Percentiles rank a stretch among this genome's conserved stretches.
phyloP scores from a whole-genome alignment of 805 yeast genomes.

The Hyphopichia homilentoma region DNA sequence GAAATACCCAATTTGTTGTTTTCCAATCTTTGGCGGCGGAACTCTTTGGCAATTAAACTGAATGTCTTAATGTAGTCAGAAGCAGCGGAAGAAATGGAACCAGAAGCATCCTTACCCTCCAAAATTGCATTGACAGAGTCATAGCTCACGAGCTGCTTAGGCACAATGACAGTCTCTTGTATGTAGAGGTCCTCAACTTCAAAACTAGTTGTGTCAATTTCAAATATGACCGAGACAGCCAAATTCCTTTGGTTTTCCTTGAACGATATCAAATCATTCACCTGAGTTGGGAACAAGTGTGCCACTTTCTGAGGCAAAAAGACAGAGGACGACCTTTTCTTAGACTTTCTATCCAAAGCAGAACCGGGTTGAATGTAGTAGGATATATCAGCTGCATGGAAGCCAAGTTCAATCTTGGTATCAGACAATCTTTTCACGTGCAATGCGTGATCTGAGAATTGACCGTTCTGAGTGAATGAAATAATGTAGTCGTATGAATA shows the following conservation, averaged over 20 bases:
- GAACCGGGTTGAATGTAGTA: conserved; percentile 71
- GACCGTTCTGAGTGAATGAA: conserved; percentile 57
- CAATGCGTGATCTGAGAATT: conserved; percentile 70
- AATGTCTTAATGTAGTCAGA: conserved; percentile 63
- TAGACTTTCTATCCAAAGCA: conserved; percentile 79
- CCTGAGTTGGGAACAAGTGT: conserved; percentile 63
- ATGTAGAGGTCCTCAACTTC: conserved; percentile 75
- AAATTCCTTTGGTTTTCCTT: conserved; percentile 56
- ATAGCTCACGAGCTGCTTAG: conserved; percentile 55
- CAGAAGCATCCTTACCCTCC: conserved; percentile 15
- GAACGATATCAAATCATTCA: conserved; percentile 61
- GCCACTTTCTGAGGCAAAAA: conserved; percentile 74
- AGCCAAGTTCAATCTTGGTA: conserved; percentile 72
- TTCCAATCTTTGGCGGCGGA: conserved; percentile 63
- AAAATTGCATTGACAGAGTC: conserved; percentile 54
- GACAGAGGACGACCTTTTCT: conserved; percentile 86
- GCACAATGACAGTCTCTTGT: conserved; percentile 65
- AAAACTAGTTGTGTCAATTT: conserved; percentile 66
- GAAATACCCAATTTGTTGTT: conserved; percentile 45
- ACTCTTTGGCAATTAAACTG: conserved; percentile 61
- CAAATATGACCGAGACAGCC: conserved; percentile 75
- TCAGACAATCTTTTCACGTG: conserved; percentile 65
- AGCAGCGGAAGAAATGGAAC: conserved; percentile 48
- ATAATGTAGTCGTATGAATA: conserved; percentile 59
- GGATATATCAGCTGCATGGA: conserved; percentile 81